A percentile compares a stretch with the other conserved stretches of the same genome.
Conservation (phyloP, 768 basidiomycete species). For the Clavaria fumosa region DNA sequence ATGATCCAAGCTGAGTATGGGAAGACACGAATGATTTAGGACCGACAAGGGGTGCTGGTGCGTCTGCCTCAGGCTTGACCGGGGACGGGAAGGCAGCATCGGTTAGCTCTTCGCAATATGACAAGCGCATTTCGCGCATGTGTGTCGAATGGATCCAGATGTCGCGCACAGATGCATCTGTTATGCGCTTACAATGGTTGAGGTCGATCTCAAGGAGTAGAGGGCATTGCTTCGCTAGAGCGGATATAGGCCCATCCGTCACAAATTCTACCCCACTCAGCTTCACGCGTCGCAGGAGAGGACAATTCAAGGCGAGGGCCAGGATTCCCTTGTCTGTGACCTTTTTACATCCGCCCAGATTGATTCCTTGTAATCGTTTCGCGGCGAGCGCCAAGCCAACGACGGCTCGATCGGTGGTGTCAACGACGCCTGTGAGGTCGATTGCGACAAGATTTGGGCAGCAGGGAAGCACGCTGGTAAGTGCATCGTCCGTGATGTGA, state of each 20-base stretch:
- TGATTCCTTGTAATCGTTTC: constrained; percentile 77
- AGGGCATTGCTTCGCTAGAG: constrained; percentile 65
- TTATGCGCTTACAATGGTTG: constrained; percentile 63
- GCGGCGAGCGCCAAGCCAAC: constrained; percentile 55
- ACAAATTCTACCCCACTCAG: constrained; percentile 60
- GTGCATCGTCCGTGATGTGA: constrained; percentile 44
- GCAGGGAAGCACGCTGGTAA: constrained; percentile 47
- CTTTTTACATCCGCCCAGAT: constrained; percentile 67
- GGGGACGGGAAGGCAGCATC: constrained; percentile 78
- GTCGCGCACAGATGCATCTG: constrained; percentile 64
- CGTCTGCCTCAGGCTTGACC: constrained; percentile 22
- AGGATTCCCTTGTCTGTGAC: constrained; percentile 68
- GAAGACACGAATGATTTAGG: constrained; percentile 31
- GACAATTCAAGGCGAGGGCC: constrained; percentile 61
- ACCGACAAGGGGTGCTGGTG: constrained; percentile 17
- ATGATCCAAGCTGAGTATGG: constrained; percentile 21
- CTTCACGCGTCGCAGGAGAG: constrained; percentile 78
- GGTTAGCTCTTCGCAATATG: constrained; percentile 62
- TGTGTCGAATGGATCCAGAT: constrained; percentile 68
- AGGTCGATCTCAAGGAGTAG: constrained; percentile 91
- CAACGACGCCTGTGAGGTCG: constrained; percentile 62
- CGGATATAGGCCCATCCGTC: constrained; percentile 62
- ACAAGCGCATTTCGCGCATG: constrained; percentile 85
- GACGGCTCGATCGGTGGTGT: constrained; percentile 58
- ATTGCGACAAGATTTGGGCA: constrained; percentile 74